Base-by-base conservation (phyloP, 78 protist genomes). In the Dictyostelium brefeldianum region DNA sequence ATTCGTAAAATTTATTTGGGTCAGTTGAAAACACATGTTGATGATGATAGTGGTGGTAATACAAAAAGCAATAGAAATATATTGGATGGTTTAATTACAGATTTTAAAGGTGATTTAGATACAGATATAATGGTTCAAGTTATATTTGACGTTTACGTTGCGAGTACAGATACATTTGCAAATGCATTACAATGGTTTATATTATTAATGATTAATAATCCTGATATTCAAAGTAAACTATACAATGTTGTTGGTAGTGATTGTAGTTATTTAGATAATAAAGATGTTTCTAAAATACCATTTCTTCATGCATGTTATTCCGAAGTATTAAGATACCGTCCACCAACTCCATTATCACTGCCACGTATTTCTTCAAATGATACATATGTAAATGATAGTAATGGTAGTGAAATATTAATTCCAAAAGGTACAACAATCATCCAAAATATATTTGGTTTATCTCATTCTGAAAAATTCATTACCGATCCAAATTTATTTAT, bases 381-480 rank as follows among this genome's bases (percentile, higher is more conserved):
- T 56, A 56, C 27, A 56, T 56, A 56, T 6, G 20, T 18, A 20
- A 50, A 79, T 57, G 84, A 79, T 59, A 3, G 15, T 14, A 12
- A 51, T 51, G 56, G 56, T 14, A 12, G 4, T 8, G 29, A n/a
- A 3, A 10, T 62, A 6, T 62, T 62, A 22, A 85, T 85, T 85
- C 92, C 92, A 57, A 85, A 85, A 31, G 92, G 83, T 15, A 20
- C 92, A 15, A 31, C 51, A 25, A 77, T 85, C 6, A 36, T 73
- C 1, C 69, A 53, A 15, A 83, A 83, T 43, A 48, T 74, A 2
- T 25, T 15, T 41, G 43, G 71, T 15, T 8, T 84, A 11, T 56
- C 29, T 7, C 46, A 46, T 57, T 50, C 36, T 15, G 29, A 74
- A n/a, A 10, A 43, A 11, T 84, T 22, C 10, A 25, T 14, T 12